Base-by-base conservation (phyloP, 1,284 basidiomycete genomes). In the Sanghuangporus sanghuang region DNA sequence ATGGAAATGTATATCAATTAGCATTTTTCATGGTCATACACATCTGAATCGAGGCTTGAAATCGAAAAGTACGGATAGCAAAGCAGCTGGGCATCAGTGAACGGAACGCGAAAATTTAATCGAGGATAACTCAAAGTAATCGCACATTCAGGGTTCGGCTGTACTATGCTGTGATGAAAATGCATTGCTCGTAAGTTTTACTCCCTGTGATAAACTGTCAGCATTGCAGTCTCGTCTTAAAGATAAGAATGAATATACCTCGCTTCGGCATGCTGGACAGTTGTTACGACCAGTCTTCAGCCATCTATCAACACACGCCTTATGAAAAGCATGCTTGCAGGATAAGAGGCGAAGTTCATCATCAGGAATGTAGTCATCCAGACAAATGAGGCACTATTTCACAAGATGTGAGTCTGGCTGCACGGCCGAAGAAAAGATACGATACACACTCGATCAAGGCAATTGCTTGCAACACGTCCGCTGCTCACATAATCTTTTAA, bases 311-410 rank as follows among this genome's bases (percentile, higher is more conserved):
- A 96, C 92, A 69, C 94, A 96, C 11, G 76, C 78, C 69, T 86
- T 86, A 71, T 96, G 94, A 81, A 93, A 96, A 8, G 85, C 87
- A 75, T 96, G 93, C 68, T 85, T 83, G 75, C 94, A 96, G 6
- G 77, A 77, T 76, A 96, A 82, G 52, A 96, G 76, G 21, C 94
- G 85, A 59, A 94, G 77, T 39, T 92, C 85, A 53, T 93, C 90
- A 46, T 90, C 86, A 0, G 78, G 71, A 46, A 82, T 81, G 72
- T 95, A 95, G 62, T 94, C 92, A 63, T 91, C 88, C 58, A 95
- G 77, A 73, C 94, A 96, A 55, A 95, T 89, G 68, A 93, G 78
- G 69, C 87, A 89, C 87, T 89, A 66, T 14, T 59, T 70, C 39
- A 64, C 35, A 59, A 46, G 8, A 59, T 32, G 66, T 61, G 61